These are phyloP conservation scores for Starmerella lactis-condensi DNA, from an alignment of 805 yeast species.

Conservation along the genomic window DNA sequence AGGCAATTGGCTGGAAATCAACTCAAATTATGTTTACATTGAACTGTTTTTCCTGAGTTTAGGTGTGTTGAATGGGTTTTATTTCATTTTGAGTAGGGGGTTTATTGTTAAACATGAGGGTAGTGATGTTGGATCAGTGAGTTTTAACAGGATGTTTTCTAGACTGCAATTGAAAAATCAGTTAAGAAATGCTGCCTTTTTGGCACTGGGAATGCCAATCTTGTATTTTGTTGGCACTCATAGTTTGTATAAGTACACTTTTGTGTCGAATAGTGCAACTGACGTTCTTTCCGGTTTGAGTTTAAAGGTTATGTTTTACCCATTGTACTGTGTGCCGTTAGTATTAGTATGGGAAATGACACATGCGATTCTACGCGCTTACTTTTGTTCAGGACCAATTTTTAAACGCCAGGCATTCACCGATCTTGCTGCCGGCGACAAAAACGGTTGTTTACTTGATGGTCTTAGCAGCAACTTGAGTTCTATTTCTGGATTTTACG, in stretches of 20 bases:
- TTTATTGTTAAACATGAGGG: too few relatives aligned
- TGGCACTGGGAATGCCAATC: too few relatives aligned
- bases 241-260: too few relatives aligned
- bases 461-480: conserved; percentile 20
- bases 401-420: conserved; percentile 18
- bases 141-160: too few relatives aligned
- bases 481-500: conserved; percentile 20
- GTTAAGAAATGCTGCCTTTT: too few relatives aligned
- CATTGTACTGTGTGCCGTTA: conserved; percentile 8
- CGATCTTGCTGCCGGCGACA: conserved; percentile 17
- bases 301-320: neutral
- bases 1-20: conserved; percentile 6
- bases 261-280: too few relatives aligned
- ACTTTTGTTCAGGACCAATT: conserved; percentile 24
- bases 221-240: too few relatives aligned
- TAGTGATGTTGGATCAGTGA: too few relatives aligned
- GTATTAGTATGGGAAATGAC: conserved; percentile 17
- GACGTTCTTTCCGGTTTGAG: conserved; percentile 8
- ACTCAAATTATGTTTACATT: conserved; percentile 6
- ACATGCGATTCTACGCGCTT: conserved; percentile 19
- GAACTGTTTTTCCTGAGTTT: too few relatives aligned
- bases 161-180: too few relatives aligned
- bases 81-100: too few relatives aligned
- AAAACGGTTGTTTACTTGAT: conserved; percentile 24
- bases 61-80: too few relatives aligned